Conservation (phyloP, 129 eudicot genomes). For the Chrysanthemum makinoi region DNA sequence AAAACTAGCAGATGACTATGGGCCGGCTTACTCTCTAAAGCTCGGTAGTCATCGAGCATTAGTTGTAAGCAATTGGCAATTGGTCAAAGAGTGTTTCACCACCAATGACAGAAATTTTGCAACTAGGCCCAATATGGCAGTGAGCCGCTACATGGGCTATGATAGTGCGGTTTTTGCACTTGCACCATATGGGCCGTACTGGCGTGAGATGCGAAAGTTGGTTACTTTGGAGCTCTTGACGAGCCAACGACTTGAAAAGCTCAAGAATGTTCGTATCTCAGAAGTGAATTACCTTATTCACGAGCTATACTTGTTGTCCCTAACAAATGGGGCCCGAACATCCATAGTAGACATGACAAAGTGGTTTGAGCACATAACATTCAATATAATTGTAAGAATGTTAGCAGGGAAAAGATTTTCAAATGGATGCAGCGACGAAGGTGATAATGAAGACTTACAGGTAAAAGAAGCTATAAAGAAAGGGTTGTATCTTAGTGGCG, state of each 20-base stretch:
- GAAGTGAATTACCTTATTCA: conserved; percentile 33
- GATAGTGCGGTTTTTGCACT: conserved; percentile 41
- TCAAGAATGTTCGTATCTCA: conserved; percentile 35
- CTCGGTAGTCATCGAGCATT: conserved; percentile 49
- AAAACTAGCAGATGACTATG: conserved; percentile 44
- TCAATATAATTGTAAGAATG: conserved; percentile 37
- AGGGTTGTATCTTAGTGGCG: conserved; percentile 57
- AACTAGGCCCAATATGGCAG: conserved; percentile 51
- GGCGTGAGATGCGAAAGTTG: conserved; percentile 56
- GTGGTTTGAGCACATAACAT: conserved; percentile 46
- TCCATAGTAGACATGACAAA: conserved; percentile 27
- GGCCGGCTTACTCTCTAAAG: conserved; percentile 50
- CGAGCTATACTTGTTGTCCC: conserved; percentile 21
- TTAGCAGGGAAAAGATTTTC: conserved; percentile 55
- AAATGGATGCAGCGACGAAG: neutral
- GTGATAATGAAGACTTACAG: conserved; percentile 22
- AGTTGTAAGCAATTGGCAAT: conserved; percentile 52
- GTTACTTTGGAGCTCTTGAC: conserved; percentile 54
- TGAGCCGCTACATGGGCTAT: conserved; percentile 48
- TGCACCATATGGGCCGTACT: conserved; percentile 62
- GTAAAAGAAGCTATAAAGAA: conserved; percentile 47
- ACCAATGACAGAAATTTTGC: conserved; percentile 53
- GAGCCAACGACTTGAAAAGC: conserved; percentile 40
- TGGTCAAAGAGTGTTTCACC: conserved; percentile 55
- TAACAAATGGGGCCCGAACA: conserved; percentile 4